A percentile compares a stretch with the other conserved stretches of the same genome.
phyloP scores from a whole-genome alignment of 108 stramenopile species.

The Nitzschia palea region DNA sequence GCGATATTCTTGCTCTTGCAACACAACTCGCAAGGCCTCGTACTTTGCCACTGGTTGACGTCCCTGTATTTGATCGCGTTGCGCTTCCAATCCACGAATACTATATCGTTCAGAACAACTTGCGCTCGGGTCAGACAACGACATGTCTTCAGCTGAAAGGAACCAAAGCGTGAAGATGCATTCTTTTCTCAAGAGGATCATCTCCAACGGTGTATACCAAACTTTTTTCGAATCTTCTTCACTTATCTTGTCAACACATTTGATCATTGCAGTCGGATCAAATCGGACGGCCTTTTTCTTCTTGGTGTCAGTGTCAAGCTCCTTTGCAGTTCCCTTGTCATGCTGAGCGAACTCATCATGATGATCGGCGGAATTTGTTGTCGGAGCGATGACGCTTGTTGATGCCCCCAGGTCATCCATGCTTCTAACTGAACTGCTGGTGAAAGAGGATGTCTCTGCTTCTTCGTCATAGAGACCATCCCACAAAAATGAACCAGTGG shows the following conservation, averaged over 20 bases:
- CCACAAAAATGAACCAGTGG: no score
- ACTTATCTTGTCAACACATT: not conserved
- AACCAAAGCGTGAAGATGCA: conserved; percentile 1
- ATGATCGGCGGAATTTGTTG: no score
- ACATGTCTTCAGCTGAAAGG: not conserved
- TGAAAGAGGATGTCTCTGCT: no score
- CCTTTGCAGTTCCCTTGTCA: no score
- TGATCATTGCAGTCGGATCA: not conserved
- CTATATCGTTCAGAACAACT: not conserved
- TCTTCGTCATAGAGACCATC: no score
- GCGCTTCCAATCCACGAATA: conserved; percentile 5
- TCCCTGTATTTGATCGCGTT: not conserved
- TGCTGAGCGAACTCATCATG: no score
- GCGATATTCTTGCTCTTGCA: not conserved
- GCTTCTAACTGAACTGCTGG: no score
- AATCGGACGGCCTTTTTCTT: conserved; percentile 1
- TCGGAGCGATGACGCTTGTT: no score
- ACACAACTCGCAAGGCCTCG: not conserved
- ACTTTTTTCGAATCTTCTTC: not conserved
- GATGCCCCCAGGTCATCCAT: no score
- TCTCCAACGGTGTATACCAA: conserved; percentile 4
- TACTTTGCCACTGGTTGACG: not conserved
- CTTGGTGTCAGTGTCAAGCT: no score
- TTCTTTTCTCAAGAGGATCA: not conserved
- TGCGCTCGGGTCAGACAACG: not conserved